Percentiles rank a stretch among this genome's conserved stretches.
Conservation (phyloP, 1,284 basidiomycete species). For the Ustilago hordei region DNA sequence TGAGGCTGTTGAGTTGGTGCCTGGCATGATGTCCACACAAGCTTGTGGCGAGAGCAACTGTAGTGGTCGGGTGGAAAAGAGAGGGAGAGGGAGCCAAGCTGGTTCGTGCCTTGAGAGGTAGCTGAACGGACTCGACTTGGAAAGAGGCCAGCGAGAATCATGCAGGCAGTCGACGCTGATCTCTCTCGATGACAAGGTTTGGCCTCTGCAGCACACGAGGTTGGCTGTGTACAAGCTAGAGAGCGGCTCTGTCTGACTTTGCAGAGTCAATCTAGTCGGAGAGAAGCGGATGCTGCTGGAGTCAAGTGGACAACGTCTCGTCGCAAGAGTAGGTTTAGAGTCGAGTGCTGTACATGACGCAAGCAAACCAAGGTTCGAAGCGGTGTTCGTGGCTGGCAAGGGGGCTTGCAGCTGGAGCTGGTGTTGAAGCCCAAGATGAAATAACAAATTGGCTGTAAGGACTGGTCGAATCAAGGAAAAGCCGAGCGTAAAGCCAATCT, state of each 20-base stretch:
- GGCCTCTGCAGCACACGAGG: neutral
- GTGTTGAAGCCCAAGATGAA: neutral
- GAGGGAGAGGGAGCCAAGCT: neutral
- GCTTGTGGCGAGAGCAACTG: neutral
- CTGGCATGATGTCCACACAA: conserved; percentile 13
- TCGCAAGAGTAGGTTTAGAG: neutral
- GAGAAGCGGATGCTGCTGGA: neutral
- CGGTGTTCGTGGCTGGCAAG: neutral
- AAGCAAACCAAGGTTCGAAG: neutral
- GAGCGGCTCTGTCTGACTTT: neutral
- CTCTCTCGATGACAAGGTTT: neutral
- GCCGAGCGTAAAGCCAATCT: neutral
- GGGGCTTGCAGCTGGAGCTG: conserved; percentile 3
- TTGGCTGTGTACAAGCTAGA: neutral
- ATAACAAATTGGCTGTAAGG: neutral
- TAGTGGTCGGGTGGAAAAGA: neutral
- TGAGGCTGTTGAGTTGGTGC: conserved; percentile 9
- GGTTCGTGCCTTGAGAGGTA: neutral
- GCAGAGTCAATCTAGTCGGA: neutral
- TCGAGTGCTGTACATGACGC: neutral
- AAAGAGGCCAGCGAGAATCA: neutral
- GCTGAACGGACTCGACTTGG: neutral
- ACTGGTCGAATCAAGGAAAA: neutral
- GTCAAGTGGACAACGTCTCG: neutral
- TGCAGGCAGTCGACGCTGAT: neutral